Conservation (phyloP, 2,329 filamentous ascomycete genomes). For the Hymenoscyphus linearis region DNA sequence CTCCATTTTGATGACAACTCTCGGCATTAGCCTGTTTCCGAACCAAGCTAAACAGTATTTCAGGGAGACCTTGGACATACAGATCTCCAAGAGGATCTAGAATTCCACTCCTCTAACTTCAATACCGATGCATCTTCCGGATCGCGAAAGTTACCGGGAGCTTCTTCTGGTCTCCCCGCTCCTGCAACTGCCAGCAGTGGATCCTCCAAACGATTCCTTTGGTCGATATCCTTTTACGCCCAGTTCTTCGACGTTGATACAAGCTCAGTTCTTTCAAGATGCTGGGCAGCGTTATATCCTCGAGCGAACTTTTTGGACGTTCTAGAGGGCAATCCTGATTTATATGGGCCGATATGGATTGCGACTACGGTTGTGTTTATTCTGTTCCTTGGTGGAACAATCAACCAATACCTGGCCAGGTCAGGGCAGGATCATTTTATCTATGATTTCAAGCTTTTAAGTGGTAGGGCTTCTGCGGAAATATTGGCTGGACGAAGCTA, state of each 20-base stretch:
- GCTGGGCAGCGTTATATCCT: conserved; percentile 83
- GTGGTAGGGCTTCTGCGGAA: conserved; percentile 46
- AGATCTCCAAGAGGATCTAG: conserved; percentile 96
- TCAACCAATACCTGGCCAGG: conserved; percentile 78
- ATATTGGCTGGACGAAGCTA: background rate
- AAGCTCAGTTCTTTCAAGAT: conserved; percentile 77
- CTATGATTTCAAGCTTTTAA: conserved; percentile 87
- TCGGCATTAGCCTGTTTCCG: background rate
- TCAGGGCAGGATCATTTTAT: conserved; percentile 67
- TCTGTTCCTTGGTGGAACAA: conserved; percentile 89
- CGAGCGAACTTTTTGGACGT: conserved; percentile 95
- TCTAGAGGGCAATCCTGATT: conserved; percentile 89
- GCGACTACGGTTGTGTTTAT: conserved; percentile 96
- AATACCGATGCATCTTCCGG: conserved; percentile 48
- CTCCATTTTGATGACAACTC: background rate
- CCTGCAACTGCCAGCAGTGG: conserved; percentile 48
- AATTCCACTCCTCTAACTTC: conserved; percentile 94
- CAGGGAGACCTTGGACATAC: conserved; percentile 97
- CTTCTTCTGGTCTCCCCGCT: conserved; percentile 45
- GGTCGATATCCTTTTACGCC: conserved; percentile 88
- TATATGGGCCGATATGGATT: conserved; percentile 98
- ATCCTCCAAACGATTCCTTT: conserved; percentile 80
- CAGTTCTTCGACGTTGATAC: conserved; percentile 99
- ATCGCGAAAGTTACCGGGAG: conserved; percentile 36
- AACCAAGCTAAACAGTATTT: conserved; percentile 14